Percentiles rank a stretch among this genome's conserved stretches.
phyloP scores from a whole-genome alignment of 768 basidiomycete species.

The Hygrophorus russula region DNA sequence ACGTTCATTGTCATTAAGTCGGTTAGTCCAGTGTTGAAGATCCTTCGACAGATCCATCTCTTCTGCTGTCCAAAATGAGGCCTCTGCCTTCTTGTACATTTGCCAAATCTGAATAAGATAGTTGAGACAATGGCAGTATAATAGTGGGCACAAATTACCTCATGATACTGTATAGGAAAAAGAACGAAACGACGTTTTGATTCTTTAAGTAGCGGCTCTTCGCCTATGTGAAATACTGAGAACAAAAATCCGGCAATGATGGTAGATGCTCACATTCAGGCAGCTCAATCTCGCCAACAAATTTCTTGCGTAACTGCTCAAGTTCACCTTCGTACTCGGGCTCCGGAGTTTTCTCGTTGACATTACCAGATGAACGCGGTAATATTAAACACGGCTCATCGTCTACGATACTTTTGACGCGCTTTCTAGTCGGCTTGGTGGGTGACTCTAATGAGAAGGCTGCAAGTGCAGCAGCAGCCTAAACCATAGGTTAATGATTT shows the following conservation, averaged over 20 bases:
- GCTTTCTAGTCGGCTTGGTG: slow-evolving; percentile 9
- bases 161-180: slow-evolving; percentile 91
- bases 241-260: not conserved
- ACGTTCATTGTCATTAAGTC: slow-evolving; percentile 70
- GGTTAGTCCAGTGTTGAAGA: slow-evolving; percentile 71
- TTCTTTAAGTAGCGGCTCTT: slow-evolving; percentile 75
- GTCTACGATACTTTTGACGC: slow-evolving; percentile 12
- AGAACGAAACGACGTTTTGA: slow-evolving; percentile 78
- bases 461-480: slow-evolving; percentile 19
- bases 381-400: slow-evolving; percentile 22
- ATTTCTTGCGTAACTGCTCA: slow-evolving; percentile 29
- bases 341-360: slow-evolving; percentile 7
- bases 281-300: slow-evolving; percentile 49
- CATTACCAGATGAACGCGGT: slow-evolving; percentile 17
- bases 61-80: slow-evolving; percentile 88
- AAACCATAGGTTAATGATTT: slow-evolving; percentile 4
- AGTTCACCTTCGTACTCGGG: slow-evolving; percentile 14
- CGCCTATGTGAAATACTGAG: slow-evolving; percentile 23
- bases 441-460: slow-evolving; percentile 22
- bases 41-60: slow-evolving; percentile 88
- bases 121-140: not conserved
- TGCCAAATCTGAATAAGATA: slow-evolving; percentile 65
- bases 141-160: slow-evolving; percentile 36
- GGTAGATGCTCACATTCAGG: slow-evolving; percentile 25
- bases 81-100: slow-evolving; percentile 92